phyloP scores from a whole-genome alignment of 306 rosid species.

The Prunus dulcis region DNA sequence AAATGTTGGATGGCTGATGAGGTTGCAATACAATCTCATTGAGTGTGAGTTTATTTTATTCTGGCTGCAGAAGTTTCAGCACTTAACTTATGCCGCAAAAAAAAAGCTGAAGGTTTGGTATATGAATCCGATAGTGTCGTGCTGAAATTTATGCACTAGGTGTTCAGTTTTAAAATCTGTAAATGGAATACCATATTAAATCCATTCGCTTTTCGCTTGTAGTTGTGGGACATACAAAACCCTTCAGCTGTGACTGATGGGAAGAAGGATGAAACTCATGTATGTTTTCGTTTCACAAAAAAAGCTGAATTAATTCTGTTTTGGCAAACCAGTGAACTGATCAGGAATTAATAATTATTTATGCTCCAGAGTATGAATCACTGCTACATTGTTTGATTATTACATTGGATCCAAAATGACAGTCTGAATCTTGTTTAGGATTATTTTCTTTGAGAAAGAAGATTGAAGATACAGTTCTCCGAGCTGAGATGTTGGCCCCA shows the following conservation, averaged over 20 bases:
- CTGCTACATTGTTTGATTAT: not conserved
- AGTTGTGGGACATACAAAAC: not conserved
- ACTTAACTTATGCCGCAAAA: not conserved
- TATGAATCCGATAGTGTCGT: not conserved
- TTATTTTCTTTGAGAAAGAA: conserved; percentile 71
- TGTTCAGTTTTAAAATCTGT: not conserved
- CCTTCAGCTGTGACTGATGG: not conserved
- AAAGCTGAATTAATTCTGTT: not conserved
- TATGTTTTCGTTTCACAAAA: not conserved
- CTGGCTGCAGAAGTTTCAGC: too few species aligned
- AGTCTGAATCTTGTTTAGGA: conserved; percentile 37
- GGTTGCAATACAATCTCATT: not conserved
- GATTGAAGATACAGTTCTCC: conserved; percentile 69
- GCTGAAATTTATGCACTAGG: not conserved
- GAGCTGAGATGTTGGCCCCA: conserved; percentile 69
- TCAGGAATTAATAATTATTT: not conserved
- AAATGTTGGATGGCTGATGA: not conserved
- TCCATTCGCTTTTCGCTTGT: not conserved
- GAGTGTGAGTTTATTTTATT: not conserved
- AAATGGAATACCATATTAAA: not conserved
- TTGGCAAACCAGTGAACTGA: not conserved
- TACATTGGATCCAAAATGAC: conserved; percentile 11
- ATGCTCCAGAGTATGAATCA: not conserved
- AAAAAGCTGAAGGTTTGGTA: not conserved
- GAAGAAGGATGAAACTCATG: not conserved